phyloP scores from a whole-genome alignment of 768 basidiomycete species.

The Russula brevipes region DNA sequence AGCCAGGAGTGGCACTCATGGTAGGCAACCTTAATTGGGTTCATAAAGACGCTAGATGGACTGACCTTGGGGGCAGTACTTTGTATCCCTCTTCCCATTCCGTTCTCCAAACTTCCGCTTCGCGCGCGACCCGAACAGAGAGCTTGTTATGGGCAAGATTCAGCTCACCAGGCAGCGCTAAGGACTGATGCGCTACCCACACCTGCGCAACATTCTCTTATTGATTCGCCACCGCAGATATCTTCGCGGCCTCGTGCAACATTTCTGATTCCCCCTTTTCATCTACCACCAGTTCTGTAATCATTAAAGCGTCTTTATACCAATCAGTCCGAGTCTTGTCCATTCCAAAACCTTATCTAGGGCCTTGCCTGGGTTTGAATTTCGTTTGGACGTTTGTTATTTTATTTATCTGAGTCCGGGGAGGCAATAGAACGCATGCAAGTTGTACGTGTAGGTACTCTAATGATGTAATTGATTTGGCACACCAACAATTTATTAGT shows the following conservation, averaged over 20 bases:
- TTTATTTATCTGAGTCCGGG: neutral
- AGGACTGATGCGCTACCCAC: neutral
- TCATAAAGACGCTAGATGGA: neutral
- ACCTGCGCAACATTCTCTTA: neutral
- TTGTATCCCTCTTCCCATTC: slow-evolving; percentile 11
- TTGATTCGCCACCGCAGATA: neutral
- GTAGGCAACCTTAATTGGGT: neutral
- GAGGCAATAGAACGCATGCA: neutral
- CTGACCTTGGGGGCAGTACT: slow-evolving; percentile 4
- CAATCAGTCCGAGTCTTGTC: neutral
- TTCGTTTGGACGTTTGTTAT: neutral
- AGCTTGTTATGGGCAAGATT: slow-evolving; percentile 11
- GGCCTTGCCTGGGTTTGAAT: neutral
- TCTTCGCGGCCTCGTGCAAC: neutral
- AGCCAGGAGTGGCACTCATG: slow-evolving; percentile 4
- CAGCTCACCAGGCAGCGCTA: neutral
- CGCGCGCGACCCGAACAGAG: neutral
- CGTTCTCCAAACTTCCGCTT: neutral
- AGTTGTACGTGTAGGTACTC: neutral
- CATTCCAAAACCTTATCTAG: neutral
- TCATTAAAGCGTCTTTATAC: neutral
- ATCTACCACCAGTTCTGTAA: neutral
- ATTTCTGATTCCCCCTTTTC: neutral
- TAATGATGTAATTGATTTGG: neutral
- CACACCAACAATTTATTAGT: no score